phyloP scores from a whole-genome alignment of 352 stramenopile genomes.

The Globisporangium cystogenes region DNA sequence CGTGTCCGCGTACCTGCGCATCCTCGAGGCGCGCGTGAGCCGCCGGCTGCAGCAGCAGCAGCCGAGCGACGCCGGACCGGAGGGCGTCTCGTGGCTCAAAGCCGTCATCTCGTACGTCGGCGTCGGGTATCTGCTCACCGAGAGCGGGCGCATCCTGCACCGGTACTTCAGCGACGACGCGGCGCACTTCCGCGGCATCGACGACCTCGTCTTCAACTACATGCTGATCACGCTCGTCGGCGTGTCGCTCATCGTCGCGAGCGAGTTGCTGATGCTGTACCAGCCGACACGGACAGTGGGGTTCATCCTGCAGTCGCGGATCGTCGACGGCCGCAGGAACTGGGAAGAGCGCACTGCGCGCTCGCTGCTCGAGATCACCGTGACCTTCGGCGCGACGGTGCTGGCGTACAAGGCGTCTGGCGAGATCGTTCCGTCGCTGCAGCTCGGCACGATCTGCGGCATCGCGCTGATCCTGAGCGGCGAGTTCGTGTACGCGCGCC shows the following conservation, averaged over 20 bases:
- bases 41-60: constrained; percentile 16
- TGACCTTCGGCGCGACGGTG: constrained; percentile 49
- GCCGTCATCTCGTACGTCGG: constrained; percentile 54
- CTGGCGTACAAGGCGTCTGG: constrained; percentile 48
- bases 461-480: constrained; percentile 48
- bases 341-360: constrained; percentile 55
- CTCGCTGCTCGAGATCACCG: constrained; percentile 54
- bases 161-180: constrained; percentile 35
- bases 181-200: constrained; percentile 28
- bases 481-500: constrained; percentile 34
- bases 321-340: constrained; percentile 60
- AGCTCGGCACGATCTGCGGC: constrained; percentile 64
- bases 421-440: constrained; percentile 62
- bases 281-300: constrained; percentile 47
- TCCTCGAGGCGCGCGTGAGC: constrained; percentile 41
- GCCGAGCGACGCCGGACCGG: constrained; percentile 13
- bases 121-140: constrained; percentile 61
- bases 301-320: constrained; percentile 61
- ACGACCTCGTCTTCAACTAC: constrained; percentile 66
- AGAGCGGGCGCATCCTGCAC: constrained; percentile 35
- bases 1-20: constrained; percentile 41
- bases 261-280: constrained; percentile 70
- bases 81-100: constrained; percentile 64
- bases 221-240: constrained; percentile 70
- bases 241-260: constrained; percentile 68